A percentile compares a stretch with the other conserved stretches of the same genome.
Conservation (phyloP, 768 basidiomycete species). For the Holtermannia corniformis region DNA sequence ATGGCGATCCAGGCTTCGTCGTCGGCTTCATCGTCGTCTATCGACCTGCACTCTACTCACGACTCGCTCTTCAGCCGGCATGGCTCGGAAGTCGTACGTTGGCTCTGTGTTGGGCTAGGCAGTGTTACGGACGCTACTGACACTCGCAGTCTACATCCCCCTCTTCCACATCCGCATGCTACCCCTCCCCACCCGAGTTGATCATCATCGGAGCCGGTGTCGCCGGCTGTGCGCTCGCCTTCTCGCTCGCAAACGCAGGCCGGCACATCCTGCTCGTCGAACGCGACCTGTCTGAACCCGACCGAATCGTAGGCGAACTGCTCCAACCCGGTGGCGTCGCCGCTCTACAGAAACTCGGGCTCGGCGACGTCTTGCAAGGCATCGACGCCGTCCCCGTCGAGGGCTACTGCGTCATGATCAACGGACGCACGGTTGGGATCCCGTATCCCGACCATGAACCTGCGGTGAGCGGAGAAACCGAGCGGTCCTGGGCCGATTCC, state of each 20-base stretch:
- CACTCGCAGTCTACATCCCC: neutral
- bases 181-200: conserved; percentile 38
- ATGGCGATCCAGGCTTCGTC: neutral
- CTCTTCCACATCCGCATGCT: conserved; percentile 8
- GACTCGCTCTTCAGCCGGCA: neutral
- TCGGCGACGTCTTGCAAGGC: conserved; percentile 65
- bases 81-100: neutral
- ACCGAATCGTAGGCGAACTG: conserved; percentile 94
- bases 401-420: conserved; percentile 74
- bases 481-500: neutral
- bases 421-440: conserved; percentile 59
- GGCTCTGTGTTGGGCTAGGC: too few relatives aligned
- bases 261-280: conserved; percentile 77
- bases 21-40: neutral
- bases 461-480: neutral
- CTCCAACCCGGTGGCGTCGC: conserved; percentile 84
- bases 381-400: conserved; percentile 74
- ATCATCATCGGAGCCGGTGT: conserved; percentile 88
- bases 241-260: conserved; percentile 63
- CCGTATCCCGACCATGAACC: conserved; percentile 57
- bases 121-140: too few relatives aligned
- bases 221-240: conserved; percentile 77
- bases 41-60: neutral
- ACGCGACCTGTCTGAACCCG: conserved; percentile 81
- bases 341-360: conserved; percentile 65